Base-by-base conservation (phyloP, 2,329 filamentous ascomycete genomes). In the Rhinocladiella mackenziei region DNA sequence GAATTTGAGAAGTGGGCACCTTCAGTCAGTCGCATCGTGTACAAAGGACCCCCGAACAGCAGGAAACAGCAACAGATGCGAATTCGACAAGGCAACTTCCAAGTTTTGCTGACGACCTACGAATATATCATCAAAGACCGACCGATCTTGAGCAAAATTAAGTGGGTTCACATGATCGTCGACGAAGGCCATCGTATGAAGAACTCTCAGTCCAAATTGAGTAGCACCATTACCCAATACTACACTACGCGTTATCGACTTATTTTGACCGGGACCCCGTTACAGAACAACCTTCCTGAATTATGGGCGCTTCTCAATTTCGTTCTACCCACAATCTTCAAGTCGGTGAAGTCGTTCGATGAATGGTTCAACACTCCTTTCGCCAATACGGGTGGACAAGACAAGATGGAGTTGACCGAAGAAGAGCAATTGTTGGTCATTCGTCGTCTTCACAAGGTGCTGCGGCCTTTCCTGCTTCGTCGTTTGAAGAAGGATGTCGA, bases 291-390 rank as follows among this genome's bases (percentile, higher is more conserved):
- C 64, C 74, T 98, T 29, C 82, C 89, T 2, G 92, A 98, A 64
- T 72, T 98, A 59, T 98, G 92, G 92, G 88, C 92, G 18, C 83
- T 98, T 74, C 84, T 98, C 60, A 98, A 98, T 71, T 98, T 98
- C 65, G 92, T 96, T 29, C 74, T 98, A 36, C 92, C 92, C 2
- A 97, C 88, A 58, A 98, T 98, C 56, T 98, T 98, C 82, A 98
- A 98, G 66, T 97, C 92, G 2, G 89, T 91, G 51, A 96, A 92
- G 64, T 97, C 91, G 2, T 98, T 98, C 62, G 92, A 98, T 65
- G 92, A 98, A 66, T 98, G 92, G 92, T 98, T 98, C 80, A 98
- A 97, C 64, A 98, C 92, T 18, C 92, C 92, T 0, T 98, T 98
- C 65, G 92, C 92, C 57, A 98, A 98, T 64, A 98, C 92, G 4